Base-by-base conservation (phyloP, 306 rosid genomes). In the Pueraria montana region DNA sequence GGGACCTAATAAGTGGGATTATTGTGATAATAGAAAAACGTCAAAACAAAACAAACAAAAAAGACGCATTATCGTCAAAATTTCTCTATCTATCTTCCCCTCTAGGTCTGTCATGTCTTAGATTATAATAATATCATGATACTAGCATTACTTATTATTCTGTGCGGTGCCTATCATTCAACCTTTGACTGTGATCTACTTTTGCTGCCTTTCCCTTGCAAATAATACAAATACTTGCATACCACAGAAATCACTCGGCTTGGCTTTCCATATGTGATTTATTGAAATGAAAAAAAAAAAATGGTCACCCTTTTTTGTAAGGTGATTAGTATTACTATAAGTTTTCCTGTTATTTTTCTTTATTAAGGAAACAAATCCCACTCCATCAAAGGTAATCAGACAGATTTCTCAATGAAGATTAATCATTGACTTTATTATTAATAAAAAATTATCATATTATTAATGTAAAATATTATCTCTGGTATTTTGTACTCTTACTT, bases 61-160 rank as follows among this genome's bases (percentile, higher is more conserved):
- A n/a, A 76, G 3, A 24, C 8, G 43, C 80, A 76, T 76, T 43
- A 59, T 76, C 26, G n/a, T 59, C 0, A 3, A 2, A 10, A 6
- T 50, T 58, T 23, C 8, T 75, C 23, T 4, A 7, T 74, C 79
- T n/a, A 12, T 21, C 70, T 32, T 32, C 12, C 43, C 11, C 70
- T 67, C 77, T 26, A 0, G 5, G n/a, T 24, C 45, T 61, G 30
- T 58, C 56, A 3, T n/a, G 30, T 64, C 49, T 48, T 26, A 12
- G 36, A 78, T 64, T 77, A 46, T 70, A 46, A 46, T 70, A 46
- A 77, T 77, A 67, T 63, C 9, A 32, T 53, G 30, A 52, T 34
- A 12, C 18, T 34, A 11, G 5, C 4, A 9, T 14, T 59, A 46
- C 23, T 23, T 49, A 32, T 30, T 48, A 32, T 64, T 63, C 72